phyloP scores from a whole-genome alignment of 2,329 filamentous ascomycete species.

The Ophiostoma australiae region DNA sequence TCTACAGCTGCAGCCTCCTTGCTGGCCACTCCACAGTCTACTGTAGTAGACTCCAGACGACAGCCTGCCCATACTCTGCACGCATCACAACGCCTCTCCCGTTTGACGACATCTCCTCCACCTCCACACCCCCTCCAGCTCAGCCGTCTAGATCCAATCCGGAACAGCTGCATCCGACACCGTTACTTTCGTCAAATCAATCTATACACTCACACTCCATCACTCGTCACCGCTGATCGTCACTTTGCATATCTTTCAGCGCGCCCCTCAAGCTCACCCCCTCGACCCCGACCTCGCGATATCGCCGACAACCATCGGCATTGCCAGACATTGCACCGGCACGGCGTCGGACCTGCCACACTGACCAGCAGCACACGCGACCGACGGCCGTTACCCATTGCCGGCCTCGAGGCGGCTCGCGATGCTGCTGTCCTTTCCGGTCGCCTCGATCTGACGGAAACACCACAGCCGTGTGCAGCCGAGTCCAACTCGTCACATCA shows the following conservation, averaged over 20 bases:
- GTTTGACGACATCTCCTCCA: conserved; percentile 12
- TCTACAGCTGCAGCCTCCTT: conserved; percentile 10
- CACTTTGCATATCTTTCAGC: neutral
- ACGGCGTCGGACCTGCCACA: neutral
- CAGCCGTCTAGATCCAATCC: neutral
- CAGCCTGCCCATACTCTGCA: neutral
- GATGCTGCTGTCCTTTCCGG: conserved; percentile 9
- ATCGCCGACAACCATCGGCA: neutral
- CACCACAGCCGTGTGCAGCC: neutral
- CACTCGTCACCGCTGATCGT: neutral
- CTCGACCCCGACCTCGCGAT: neutral
- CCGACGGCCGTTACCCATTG: neutral
- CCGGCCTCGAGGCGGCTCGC: conserved; percentile 7
- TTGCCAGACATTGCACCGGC: neutral
- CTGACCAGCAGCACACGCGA: neutral
- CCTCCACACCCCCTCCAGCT: conserved; percentile 9
- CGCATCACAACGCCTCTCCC: conserved; percentile 4
- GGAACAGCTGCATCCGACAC: neutral
- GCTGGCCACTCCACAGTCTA: neutral
- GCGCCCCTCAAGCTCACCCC: conserved; percentile 2
- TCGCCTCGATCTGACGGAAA: conserved; percentile 13
- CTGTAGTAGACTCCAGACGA: neutral
- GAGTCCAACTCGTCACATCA: neutral
- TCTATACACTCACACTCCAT: neutral
- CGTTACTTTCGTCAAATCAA: neutral